Base-by-base conservation (phyloP, 106 monocot species). In the Dioscorea alata region DNA sequence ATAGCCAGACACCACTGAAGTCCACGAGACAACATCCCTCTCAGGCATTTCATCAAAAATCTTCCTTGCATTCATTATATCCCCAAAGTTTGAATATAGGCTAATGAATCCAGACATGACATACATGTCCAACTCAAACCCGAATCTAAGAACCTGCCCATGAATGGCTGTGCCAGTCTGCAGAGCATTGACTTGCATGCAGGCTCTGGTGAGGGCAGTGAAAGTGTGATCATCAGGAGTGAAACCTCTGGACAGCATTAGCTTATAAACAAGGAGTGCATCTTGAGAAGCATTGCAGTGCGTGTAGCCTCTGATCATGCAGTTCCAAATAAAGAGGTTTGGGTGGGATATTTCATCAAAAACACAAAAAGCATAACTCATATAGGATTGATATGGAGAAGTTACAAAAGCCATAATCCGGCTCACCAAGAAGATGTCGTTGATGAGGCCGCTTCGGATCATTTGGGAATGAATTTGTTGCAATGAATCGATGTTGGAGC, bases 301-400 rank as follows among this genome's bases (percentile, higher is more conserved):
- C 18, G 69, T 64, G 59, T 83, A 74, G 13, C 72, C 81, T 64
- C 88, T 74, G 22, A 88, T 81, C 68, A 78, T 72, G 53, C 67
- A 69, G 61, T 88, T 88, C 83, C 88, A 88, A 4, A 69, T 66
- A 68, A 81, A 81, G 20, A 81, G 22, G 31, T 73, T 75, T 23
- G 87, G 74, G 10, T 71, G 65, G 57, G 56, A 23, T 25, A 69
- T 78, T 72, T 74, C 57, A 48, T 86, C 86, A 70, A 88, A 75
- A 48, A 84, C 59, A 35, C 52, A 60, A 62, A 68, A 75, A 33
- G 83, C 83, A 49, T 84, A 80, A 33, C 0, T 32, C 71, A 79
- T 70, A 70, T 48, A 50, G 31, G 35, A 19, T 2, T 35, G 50
- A 25, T 51, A 7, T 33, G 64, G 58, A 24, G 52, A 35, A 31